Conservation (phyloP, 129 eudicot species). For the Flaveria trinervia region DNA sequence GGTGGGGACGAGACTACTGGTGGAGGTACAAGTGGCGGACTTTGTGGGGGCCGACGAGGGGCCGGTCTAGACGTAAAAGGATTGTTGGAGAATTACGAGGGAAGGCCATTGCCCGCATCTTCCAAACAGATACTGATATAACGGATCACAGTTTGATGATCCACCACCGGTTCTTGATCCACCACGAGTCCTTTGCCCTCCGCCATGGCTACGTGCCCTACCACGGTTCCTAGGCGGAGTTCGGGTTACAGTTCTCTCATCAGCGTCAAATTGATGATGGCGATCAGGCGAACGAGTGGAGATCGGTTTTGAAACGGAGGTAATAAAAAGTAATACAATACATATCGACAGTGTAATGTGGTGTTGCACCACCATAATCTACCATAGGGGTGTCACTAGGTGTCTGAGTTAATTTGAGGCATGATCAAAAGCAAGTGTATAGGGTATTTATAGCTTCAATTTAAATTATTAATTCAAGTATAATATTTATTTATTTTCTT, state of each 20-base stretch:
- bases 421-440: not conserved
- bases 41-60: slow-evolving; percentile 31
- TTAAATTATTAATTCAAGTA: not conserved
- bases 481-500: not conserved
- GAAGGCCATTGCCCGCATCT: slow-evolving; percentile 69
- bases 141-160: slow-evolving; percentile 58
- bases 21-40: slow-evolving; percentile 27
- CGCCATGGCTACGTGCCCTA: not conserved
- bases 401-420: not conserved
- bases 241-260: slow-evolving; percentile 18
- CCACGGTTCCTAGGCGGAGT: slow-evolving; percentile 15
- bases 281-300: not conserved
- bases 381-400: not conserved
- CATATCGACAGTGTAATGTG: slow-evolving; percentile 9
- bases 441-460: not conserved
- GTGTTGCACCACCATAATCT: slow-evolving; percentile 19
- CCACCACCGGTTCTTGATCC: slow-evolving; percentile 16
- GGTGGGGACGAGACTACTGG: not conserved
- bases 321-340: slow-evolving; percentile 39
- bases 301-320: slow-evolving; percentile 33
- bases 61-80: slow-evolving; percentile 45
- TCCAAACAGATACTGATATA: slow-evolving; percentile 49
- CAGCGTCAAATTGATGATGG: slow-evolving; percentile 4
- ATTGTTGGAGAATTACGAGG: slow-evolving; percentile 46
- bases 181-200: slow-evolving; percentile 17